These are phyloP conservation scores for Hericium alpestre DNA, from an alignment of 768 basidiomycete species.

Conservation along the genomic window DNA sequence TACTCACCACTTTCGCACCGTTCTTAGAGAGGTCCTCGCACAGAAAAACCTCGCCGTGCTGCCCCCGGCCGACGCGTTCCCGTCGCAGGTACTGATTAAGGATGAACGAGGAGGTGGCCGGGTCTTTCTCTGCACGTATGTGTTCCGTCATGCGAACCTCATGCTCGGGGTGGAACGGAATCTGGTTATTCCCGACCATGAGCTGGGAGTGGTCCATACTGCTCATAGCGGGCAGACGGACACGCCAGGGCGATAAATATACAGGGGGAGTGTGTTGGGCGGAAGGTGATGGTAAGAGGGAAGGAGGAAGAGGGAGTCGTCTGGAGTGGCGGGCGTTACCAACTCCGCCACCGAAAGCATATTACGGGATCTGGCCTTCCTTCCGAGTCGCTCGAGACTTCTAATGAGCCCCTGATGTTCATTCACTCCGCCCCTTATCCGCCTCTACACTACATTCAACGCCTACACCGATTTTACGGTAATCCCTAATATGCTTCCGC, in stretches of 20 bases:
- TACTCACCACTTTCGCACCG: conserved; percentile 33
- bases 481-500: background rate
- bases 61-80: conserved; percentile 71
- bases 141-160: conserved; percentile 13
- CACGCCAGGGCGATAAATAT: conserved; percentile 1
- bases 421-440: background rate
- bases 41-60: conserved; percentile 83
- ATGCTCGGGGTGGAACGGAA: conserved; percentile 11
- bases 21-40: conserved; percentile 40
- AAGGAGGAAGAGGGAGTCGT: background rate
- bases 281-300: conserved; percentile 2
- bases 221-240: conserved; percentile 1
- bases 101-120: conserved; percentile 30
- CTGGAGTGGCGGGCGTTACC: background rate
- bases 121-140: conserved; percentile 24
- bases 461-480: background rate
- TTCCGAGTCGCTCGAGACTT: background rate
- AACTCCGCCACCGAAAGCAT: background rate
- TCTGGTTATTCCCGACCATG: conserved; percentile 6
- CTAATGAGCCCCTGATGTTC: background rate
- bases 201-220: conserved; percentile 11
- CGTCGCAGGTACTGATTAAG: conserved; percentile 83
- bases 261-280: background rate
- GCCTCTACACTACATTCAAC: background rate
- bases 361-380: background rate